Evolutionary conservation across 2,329 filamentous ascomycete genomes (phyloP).

Genomic region (Acrodontium crateriforme): DNA sequence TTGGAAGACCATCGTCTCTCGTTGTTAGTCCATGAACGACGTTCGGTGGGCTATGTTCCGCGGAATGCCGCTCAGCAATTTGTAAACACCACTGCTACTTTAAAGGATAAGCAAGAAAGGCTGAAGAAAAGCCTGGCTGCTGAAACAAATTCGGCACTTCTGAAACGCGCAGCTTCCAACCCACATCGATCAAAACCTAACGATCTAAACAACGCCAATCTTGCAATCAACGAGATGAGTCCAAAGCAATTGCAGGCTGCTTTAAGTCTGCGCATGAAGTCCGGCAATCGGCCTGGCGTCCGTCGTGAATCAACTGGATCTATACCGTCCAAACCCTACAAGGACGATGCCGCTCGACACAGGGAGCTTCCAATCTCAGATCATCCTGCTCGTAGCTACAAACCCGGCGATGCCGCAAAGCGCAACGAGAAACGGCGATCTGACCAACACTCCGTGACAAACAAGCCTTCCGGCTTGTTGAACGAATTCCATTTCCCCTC

Average conservation of each 20-base stretch:
- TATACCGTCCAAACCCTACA: neutral
- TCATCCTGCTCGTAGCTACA: slow-evolving; percentile 4
- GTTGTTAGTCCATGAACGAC: no score
- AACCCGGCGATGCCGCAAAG: slow-evolving; percentile 6
- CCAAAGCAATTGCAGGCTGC: neutral
- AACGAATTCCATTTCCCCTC: slow-evolving; percentile 1
- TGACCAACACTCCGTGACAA: neutral
- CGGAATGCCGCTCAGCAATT: slow-evolving; percentile 2
- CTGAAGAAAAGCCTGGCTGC: no score
- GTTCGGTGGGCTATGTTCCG: no score
- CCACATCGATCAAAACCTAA: no score
- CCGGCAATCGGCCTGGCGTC: neutral
- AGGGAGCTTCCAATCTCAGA: no score
- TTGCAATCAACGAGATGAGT: neutral
- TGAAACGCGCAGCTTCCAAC: no score
- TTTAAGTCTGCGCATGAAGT: neutral
- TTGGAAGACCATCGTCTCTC: no score
- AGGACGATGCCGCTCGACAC: no score
- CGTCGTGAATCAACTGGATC: neutral
- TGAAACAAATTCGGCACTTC: no score
- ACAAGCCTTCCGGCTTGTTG: neutral
- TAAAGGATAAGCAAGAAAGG: no score
- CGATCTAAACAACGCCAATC: neutral
- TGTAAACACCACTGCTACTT: slow-evolving; percentile 1
- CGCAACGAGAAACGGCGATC: slow-evolving; percentile 3